These are phyloP conservation scores for Talaromyces sp. DNA, from an alignment of 2,329 filamentous ascomycete species.

Conservation along the genomic window DNA sequence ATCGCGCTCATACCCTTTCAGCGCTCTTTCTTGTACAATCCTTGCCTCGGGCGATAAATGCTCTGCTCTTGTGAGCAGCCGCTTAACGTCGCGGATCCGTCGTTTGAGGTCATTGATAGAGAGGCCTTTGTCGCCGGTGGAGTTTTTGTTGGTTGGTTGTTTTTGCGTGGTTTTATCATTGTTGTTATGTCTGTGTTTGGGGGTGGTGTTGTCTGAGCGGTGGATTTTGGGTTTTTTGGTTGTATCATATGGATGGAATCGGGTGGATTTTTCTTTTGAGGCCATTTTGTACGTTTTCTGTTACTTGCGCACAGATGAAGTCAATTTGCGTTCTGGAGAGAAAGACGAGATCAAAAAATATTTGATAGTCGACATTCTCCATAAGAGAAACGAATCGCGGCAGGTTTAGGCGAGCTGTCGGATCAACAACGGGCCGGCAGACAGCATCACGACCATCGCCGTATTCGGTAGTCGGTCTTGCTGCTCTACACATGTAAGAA, in stretches of 20 bases:
- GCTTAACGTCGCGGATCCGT: conserved; percentile 55
- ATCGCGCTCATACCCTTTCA: conserved; percentile 56
- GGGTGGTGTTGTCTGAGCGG: conserved; percentile 18
- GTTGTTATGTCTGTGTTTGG: conserved; percentile 19
- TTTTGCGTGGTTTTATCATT: background rate
- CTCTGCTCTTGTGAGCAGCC: conserved; percentile 48
- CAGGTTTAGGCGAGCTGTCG: conserved; percentile 18
- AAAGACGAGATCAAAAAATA: background rate
- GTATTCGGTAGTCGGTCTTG: conserved; percentile 12
- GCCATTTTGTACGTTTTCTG: background rate
- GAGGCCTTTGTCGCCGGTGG: conserved; percentile 16
- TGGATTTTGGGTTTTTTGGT: conserved; percentile 21
- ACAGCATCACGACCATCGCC: conserved; percentile 22
- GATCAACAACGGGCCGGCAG: conserved; percentile 30
- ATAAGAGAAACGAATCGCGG: background rate
- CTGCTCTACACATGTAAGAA: too few relatives aligned
- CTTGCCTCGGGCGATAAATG: conserved; percentile 53
- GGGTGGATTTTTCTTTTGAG: conserved; percentile 8
- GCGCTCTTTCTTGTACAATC: conserved; percentile 58
- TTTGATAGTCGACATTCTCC: background rate
- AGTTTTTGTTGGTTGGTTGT: conserved; percentile 4
- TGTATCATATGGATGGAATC: conserved; percentile 19
- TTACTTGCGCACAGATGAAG: background rate
- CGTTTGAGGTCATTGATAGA: conserved; percentile 53
- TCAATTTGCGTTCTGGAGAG: background rate